Conservation (phyloP, 192 early-diverging fungal genomes). For the Coemansia sp. region DNA sequence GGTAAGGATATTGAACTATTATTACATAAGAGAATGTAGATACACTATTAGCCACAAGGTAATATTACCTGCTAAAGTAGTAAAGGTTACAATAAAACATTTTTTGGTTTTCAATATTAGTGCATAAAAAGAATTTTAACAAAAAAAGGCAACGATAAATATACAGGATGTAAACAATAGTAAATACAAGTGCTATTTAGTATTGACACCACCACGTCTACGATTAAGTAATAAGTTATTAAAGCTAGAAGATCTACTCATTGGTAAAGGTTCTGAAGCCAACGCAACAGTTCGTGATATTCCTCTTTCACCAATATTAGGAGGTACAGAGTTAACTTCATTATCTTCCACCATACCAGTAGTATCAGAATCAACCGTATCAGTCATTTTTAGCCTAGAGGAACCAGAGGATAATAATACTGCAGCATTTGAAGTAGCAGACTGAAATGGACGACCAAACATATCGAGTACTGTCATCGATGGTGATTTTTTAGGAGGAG, state of each 20-base stretch:
- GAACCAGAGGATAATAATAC: not conserved
- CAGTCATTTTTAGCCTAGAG: too few relatives aligned
- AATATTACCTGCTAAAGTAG: too few relatives aligned
- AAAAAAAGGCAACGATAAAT: too few relatives aligned
- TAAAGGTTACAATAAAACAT: too few relatives aligned
- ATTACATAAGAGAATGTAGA: too few relatives aligned
- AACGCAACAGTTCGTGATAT: not conserved
- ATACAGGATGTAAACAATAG: too few relatives aligned
- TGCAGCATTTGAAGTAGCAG: not conserved
- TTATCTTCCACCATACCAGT: not conserved
- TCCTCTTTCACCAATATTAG: not conserved
- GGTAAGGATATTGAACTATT: too few relatives aligned
- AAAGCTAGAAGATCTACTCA: slow-evolving; percentile 14
- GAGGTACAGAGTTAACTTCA: not conserved
- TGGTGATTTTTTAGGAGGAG: slow-evolving; percentile 11
- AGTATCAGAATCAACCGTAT: too few relatives aligned
- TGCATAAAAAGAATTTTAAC: too few relatives aligned
- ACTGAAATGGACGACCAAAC: slow-evolving; percentile 8
- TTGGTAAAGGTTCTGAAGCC: slow-evolving; percentile 2
- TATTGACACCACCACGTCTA: not conserved
- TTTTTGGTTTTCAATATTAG: too few relatives aligned
- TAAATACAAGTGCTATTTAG: too few relatives aligned
- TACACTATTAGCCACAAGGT: too few relatives aligned
- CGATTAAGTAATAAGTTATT: slow-evolving; percentile 9
- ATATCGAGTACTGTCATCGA: slow-evolving; percentile 29